Evolutionary conservation across 441 rosid species (phyloP), one percentile per base, ranked within the genome.

Genomic region (Syzygium syzygioides): DNA sequence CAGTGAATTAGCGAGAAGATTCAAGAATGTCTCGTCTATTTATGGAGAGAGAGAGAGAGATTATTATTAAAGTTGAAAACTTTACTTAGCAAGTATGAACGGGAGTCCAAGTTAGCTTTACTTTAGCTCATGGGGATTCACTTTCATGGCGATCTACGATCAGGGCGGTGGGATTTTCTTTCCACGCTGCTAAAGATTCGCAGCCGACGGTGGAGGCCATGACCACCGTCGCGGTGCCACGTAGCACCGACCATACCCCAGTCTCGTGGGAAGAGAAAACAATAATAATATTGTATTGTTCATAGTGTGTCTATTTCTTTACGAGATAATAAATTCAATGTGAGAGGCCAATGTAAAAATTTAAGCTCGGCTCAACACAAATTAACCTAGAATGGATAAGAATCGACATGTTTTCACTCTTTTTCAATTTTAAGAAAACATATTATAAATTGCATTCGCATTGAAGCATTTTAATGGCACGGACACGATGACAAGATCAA

Each of bases 161-260:
- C 17, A 9, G 88, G 91, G 18, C 87, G 89, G 91, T 50, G 86
- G 53, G 87, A 23, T 52, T 32, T 85, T 7, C 45, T 34, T 15
- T 59, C 55, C 86, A 6, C 13, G 53, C 53, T 87, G 48, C 88
- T 34, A 20, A 28, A 80, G 88, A 41, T 62, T 88, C 79, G 86
- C 68, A 3, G n/a, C 28, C 23, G 52, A 71, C 55, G 14, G 30
- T 45, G 11, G 76, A 30, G 48, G 60, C 34, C 32, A n/a, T 13
- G 66, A 32, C 90, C 41, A 89, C 54, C 88, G 10, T 85, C 45
- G 34, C 14, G 19, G 60, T 41, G 92, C 90, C 93, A 91, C 92
- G 90, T 90, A 86, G 18, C 87, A 86, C 94, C 93, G 93, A 91
- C 94, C 91, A 64, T 28, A 20, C 53, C 48, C 68, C 37, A 13